phyloP scores from a whole-genome alignment of 2,329 filamentous ascomycete species.

The Aspergillus sp. region DNA sequence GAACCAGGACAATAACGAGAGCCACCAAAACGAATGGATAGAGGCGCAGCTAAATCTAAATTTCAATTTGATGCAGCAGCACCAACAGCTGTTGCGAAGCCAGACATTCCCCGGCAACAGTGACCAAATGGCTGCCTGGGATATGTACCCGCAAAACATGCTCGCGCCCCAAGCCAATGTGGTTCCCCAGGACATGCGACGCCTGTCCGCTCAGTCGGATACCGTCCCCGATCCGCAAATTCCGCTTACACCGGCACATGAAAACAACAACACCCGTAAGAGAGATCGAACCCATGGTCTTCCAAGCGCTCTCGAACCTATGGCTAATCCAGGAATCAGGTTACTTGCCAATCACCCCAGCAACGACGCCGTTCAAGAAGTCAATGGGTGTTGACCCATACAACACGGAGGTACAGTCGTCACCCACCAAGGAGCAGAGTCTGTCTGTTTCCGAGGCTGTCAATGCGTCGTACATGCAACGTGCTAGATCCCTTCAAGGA shows the following conservation, averaged over 20 bases:
- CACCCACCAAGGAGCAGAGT: slow-evolving; percentile 34
- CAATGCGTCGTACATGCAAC: slow-evolving; percentile 37
- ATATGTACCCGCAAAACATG: slow-evolving; percentile 18
- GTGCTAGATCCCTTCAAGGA: slow-evolving; percentile 43
- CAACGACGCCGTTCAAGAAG: slow-evolving; percentile 52
- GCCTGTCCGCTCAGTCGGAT: slow-evolving; percentile 35
- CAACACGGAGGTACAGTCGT: slow-evolving; percentile 32
- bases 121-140: slow-evolving; percentile 19
- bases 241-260: slow-evolving; percentile 54
- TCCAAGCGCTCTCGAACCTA: background rate
- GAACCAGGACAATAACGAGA: slow-evolving; percentile 32
- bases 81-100: slow-evolving; percentile 7
- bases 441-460: slow-evolving; percentile 26
- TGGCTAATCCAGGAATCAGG: slow-evolving; percentile 35
- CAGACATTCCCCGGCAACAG: slow-evolving; percentile 13
- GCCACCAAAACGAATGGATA: slow-evolving; percentile 18
- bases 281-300: slow-evolving; percentile 1
- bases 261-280: slow-evolving; percentile 56
- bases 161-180: slow-evolving; percentile 17
- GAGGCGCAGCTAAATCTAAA: slow-evolving; percentile 14
- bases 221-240: slow-evolving; percentile 34
- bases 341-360: slow-evolving; percentile 62
- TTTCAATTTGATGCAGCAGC: slow-evolving; percentile 27
- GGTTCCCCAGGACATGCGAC: slow-evolving; percentile 22
- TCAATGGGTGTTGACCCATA: slow-evolving; percentile 32